Base-by-base conservation (phyloP, 352 stramenopile species). In the Pythium dissimile region DNA sequence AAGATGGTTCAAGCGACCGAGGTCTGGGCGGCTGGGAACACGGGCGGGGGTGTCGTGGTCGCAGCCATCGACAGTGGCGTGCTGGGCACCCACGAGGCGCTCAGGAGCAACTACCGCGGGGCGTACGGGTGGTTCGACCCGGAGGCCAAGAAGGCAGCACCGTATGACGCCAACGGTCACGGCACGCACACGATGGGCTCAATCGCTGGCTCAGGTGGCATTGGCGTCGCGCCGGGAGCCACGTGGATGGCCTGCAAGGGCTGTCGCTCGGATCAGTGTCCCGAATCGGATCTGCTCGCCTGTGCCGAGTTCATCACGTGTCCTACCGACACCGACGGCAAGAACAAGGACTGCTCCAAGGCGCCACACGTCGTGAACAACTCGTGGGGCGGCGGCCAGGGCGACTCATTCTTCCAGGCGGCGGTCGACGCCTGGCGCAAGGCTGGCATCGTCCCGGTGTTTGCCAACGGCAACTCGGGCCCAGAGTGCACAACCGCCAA, bases 291-390 rank as follows among this genome's bases (percentile, higher is more conserved):
- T 18, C 42, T 70, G 12, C 32, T 69, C 0, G 44, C 37, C 5
- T 73, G 65, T 38, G 39, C 45, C 8, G 54, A 72, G 42, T 72
- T 62, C 20, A 72, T 72, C 44, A 37, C 62, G 26, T 73, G 65
- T 21, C 65, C 65, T 1, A 69, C 59, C 2, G 39, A 68, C 43
- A 30, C 27, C 35, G 16, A 10, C 4, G 53, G 53, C 32, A 54
- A 16, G 6, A 46, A 42, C 42, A 32, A 37, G 28, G 53, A 61
- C 32, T 61, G 53, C 43, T 34, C 42, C 30, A 52, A 61, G 53
- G 53, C 53, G 7, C 63, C 63, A 13, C 37, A 59, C 26, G 21
- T 71, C 30, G 59, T 71, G 20, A 71, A 38, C 50, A 71, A 71
- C 50, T 54, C 31, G 18, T 71, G 63, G 63, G 63, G 57, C 27